Evolutionary conservation across 331 rosid species (phyloP).

Genomic region (Pyracantha coccinea): DNA sequence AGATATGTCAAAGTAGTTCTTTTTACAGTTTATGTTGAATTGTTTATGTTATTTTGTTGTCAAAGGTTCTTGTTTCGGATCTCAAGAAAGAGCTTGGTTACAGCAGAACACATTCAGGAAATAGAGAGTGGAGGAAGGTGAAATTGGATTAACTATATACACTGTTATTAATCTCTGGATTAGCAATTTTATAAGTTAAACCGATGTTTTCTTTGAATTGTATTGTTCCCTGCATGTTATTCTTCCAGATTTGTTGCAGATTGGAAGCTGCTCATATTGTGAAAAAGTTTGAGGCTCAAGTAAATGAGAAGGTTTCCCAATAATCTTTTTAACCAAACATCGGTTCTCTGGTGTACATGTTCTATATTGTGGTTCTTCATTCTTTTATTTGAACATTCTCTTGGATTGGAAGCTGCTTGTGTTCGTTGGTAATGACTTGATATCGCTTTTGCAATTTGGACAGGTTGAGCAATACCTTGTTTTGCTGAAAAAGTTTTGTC

Average conservation of each 20-base stretch:
- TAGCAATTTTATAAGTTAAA: background rate
- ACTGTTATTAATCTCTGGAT: background rate
- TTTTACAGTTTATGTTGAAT: slow-evolving; percentile 7
- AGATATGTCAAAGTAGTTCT: background rate
- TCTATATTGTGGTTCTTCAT: background rate
- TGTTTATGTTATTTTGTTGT: slow-evolving; percentile 15
- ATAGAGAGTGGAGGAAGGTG: slow-evolving; percentile 70
- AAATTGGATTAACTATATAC: background rate
- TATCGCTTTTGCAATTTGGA: background rate
- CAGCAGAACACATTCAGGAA: slow-evolving; percentile 41
- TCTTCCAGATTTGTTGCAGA: background rate
- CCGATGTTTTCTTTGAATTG: background rate
- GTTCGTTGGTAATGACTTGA: background rate
- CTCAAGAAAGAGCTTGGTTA: slow-evolving; percentile 78
- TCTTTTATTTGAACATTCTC: background rate
- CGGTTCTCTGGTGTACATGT: background rate
- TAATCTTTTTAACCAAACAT: background rate
- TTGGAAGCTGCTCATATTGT: background rate
- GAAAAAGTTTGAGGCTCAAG: background rate
- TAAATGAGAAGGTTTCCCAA: background rate
- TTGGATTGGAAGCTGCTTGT: background rate
- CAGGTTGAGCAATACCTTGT: background rate
- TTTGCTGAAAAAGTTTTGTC: background rate
- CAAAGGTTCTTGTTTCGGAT: slow-evolving; percentile 69
- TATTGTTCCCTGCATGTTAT: background rate